Base-by-base conservation (phyloP, 202 grass and related monocot genomes). In the Digitaria exilis region DNA sequence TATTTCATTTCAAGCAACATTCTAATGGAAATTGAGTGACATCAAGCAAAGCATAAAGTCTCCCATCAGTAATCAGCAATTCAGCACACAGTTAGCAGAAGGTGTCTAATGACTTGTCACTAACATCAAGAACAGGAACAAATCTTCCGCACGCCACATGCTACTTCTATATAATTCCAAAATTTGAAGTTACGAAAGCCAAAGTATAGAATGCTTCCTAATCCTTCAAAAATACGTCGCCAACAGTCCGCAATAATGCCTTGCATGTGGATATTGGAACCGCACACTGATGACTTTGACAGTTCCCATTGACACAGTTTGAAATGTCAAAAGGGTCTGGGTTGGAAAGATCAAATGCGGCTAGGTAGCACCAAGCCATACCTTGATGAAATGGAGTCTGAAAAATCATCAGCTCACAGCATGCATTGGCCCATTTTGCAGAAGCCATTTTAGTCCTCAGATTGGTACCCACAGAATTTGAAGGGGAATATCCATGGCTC, bases 381-480 rank as follows among this genome's bases (percentile, higher is more conserved):
- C 52, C 73, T 19, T 10, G n/a, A 59, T 24, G 7, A 60, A 76
- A 76, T 26, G 32, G 52, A 76, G 54, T 60, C 54, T 58, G 8
- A 28, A 26, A 57, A 57, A 59, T 57, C 34, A 26, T 42, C 52
- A 59, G 21, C 32, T 76, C 22, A 55, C 73, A 76, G 73, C 52
- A 42, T 41, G 34, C 52, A 59, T 59, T 76, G 15, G 52, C 73
- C 73, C 54, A 76, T 18, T 76, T 76, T 28, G 54, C 54, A 58
- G 73, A 76, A 76, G 73, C 52, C 73, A 76, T 76, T 56, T 2
- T 43, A 59, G 34, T 76, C 52, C 35, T 76, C 14, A 76, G 52
- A n/a, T 76, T 76, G 52, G 32, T 37, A 58, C n/a, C 34, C 3
- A 42, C 2, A 5, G 24, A 35, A 59, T 60, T 34, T 11, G 34